These are phyloP conservation scores for Rutstroemia sp. DNA, from an alignment of 2,329 filamentous ascomycete genomes.

Conservation along the genomic window DNA sequence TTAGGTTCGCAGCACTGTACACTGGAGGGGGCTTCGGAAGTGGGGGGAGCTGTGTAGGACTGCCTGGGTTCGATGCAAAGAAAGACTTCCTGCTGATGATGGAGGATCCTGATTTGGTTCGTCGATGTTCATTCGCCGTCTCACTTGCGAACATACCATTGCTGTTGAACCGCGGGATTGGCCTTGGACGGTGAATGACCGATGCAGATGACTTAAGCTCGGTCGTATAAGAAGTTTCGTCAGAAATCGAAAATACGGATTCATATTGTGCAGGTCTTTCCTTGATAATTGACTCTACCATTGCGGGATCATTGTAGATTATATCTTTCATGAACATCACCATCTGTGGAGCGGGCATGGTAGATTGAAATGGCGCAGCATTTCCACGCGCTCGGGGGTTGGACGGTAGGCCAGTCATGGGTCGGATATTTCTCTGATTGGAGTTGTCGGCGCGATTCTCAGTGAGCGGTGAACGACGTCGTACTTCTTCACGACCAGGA, in stretches of 20 bases:
- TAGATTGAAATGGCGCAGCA: constrained; percentile 9
- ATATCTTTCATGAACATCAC: constrained; percentile 51
- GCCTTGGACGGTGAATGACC: constrained; percentile 30
- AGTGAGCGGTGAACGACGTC: constrained; percentile 26
- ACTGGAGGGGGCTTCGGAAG: constrained; percentile 36
- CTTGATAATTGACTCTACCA: constrained; percentile 43
- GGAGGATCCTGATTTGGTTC: constrained; percentile 44
- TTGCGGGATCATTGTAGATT: constrained; percentile 44
- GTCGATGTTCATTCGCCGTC: constrained; percentile 33
- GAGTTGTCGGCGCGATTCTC: constrained; percentile 15
- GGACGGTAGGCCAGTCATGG: constrained; percentile 19
- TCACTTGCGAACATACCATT: constrained; percentile 42
- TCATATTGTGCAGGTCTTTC: constrained; percentile 28
- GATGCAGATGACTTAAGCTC: constrained; percentile 20
- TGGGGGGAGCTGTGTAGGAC: constrained; percentile 43
- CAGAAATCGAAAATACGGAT: constrained; percentile 5
- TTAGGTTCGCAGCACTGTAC: constrained; percentile 33
- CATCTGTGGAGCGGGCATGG: constrained; percentile 35
- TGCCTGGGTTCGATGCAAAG: constrained; percentile 37
- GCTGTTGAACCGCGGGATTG: constrained; percentile 29
- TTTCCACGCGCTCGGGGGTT: constrained; percentile 22
- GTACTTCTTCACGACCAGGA: constrained; percentile 26
- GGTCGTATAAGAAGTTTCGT: constrained; percentile 2
- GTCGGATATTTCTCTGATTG: constrained; percentile 15
- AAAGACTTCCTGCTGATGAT: constrained; percentile 39